Percentiles rank a stretch among this genome's conserved stretches.
These are phyloP conservation scores for Gracilaria gracilis DNA, from an alignment of 23 red algal genomes.

Conservation along the genomic window DNA sequence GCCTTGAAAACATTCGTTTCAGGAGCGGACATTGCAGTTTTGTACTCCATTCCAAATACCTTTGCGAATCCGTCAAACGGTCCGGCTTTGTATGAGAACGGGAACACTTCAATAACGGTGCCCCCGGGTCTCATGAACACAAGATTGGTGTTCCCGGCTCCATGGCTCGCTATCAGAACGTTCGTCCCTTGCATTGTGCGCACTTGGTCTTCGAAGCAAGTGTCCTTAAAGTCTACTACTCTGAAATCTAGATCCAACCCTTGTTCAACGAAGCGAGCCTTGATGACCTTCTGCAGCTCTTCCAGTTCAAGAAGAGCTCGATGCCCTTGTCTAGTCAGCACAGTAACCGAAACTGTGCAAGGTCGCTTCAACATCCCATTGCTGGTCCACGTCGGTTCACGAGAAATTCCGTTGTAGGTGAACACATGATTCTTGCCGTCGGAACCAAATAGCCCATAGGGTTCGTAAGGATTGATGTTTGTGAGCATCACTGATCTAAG, in stretches of 20 bases:
- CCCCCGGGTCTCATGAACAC: constrained; percentile 78
- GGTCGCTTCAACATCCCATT: neutral
- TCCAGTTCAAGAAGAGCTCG: constrained; percentile 76
- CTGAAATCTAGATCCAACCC: constrained; percentile 44
- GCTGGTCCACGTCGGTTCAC: constrained; percentile 25
- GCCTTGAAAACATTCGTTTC: constrained; percentile 79
- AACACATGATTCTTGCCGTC: constrained; percentile 66
- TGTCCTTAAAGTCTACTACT: constrained; percentile 74
- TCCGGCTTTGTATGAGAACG: constrained; percentile 85
- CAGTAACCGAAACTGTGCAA: constrained; percentile 59
- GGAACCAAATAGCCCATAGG: constrained; percentile 58
- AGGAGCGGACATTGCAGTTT: constrained; percentile 74
- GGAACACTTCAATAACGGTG: constrained; percentile 81
- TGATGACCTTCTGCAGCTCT: constrained; percentile 50
- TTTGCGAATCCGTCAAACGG: constrained; percentile 82
- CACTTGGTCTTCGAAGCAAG: constrained; percentile 70
- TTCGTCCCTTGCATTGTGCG: constrained; percentile 83
- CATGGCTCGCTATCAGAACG: constrained; percentile 81
- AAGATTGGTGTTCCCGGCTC: constrained; percentile 86
- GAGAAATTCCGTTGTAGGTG: constrained; percentile 57
- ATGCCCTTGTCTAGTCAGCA: constrained; percentile 59
- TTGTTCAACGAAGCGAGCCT: constrained; percentile 21
- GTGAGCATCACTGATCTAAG: constrained; percentile 62
- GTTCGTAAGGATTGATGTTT: constrained; percentile 59
- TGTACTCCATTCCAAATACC: constrained; percentile 71